Base-by-base conservation (phyloP, 805 yeast genomes). In the Grigorovia yakushimaensis region DNA sequence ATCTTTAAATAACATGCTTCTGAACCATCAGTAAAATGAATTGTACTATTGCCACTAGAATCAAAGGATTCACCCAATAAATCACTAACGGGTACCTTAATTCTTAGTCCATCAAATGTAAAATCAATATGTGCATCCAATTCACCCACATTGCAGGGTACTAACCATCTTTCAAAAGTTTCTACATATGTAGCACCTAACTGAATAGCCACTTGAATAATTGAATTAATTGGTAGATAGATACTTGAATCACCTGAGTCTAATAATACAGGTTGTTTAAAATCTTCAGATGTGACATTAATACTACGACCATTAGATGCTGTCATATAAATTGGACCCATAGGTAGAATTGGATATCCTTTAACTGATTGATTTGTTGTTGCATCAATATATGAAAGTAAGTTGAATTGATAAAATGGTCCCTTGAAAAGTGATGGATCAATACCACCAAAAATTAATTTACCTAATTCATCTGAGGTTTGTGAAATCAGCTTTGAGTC, bases 151-250 rank as follows among this genome's bases (percentile, higher is more conserved):
- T 73, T 64, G 65, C 93, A 84, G 49, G 74, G 74, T 13, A 81
- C 81, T 15, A 82, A 55, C 91, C 91, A 84, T 17, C 72, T 56
- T 21, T 66, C 68, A 6, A 70, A 56, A 5, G 68, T 66, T 4
- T 65, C 60, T 3, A 75, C 71, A 58, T 77, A 84, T 51, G 71
- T 75, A 0, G 91, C 91, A 56, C 81, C 80, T 38, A 81, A 66
- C 62, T 84, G 89, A 22, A 83, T 70, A 0, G 89, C 87, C 27
- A 84, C 62, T 53, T 76, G 77, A 44, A 84, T 70, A 39, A 84
- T 66, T 5, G 77, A 59, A 42, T 74, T 72, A 39, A 73, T 64
- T 0, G 91, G 91, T 35, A 84, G 59, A 57, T 68, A 74, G 24
- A 70, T 71, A 59, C 64, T 74, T 10, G 62, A 51, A 39, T 73